These are phyloP conservation scores for Phytophthora lateralis DNA, from an alignment of 352 stramenopile species.

Conservation along the genomic window DNA sequence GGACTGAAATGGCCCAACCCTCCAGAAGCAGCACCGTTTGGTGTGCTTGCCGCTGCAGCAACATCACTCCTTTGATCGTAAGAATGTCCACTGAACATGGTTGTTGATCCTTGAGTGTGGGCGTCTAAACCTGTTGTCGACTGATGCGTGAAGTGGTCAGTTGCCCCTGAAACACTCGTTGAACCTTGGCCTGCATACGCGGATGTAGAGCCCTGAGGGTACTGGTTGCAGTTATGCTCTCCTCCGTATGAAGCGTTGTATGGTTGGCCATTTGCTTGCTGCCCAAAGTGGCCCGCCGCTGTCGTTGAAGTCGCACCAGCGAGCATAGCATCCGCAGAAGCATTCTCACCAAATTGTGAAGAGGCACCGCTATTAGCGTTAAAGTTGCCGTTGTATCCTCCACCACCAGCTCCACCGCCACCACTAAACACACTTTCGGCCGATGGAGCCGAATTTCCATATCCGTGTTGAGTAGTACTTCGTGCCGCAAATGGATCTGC, in stretches of 20 bases:
- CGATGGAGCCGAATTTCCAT: slow-evolving; percentile 26
- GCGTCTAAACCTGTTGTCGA: slow-evolving; percentile 3
- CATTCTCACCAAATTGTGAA: slow-evolving; percentile 31
- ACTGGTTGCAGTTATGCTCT: slow-evolving; percentile 24
- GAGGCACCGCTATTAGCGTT: slow-evolving; percentile 13
- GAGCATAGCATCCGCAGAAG: slow-evolving; percentile 37
- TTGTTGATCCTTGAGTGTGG: slow-evolving; percentile 12
- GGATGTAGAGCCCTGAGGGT: slow-evolving; percentile 11
- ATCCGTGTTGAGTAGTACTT: slow-evolving; percentile 22
- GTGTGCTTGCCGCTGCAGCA: slow-evolving; percentile 2
- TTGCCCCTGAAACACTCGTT: slow-evolving; percentile 1
- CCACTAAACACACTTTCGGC: slow-evolving; percentile 25
- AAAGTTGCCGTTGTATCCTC: slow-evolving; percentile 7
- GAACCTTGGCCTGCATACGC: slow-evolving; percentile 18
- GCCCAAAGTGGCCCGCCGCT: slow-evolving; percentile 18
- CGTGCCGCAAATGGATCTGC: slow-evolving; percentile 30
- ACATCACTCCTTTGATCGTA: slow-evolving; percentile 17
- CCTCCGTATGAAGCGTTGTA: slow-evolving; percentile 17
- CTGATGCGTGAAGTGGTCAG: slow-evolving; percentile 13
- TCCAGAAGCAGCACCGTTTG: slow-evolving; percentile 5
- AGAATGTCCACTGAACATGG: slow-evolving; percentile 14
- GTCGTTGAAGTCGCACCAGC: slow-evolving; percentile 9
- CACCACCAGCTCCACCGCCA: slow-evolving; percentile 1
- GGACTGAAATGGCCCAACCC: slow-evolving; percentile 22
- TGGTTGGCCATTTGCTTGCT: slow-evolving; percentile 12